Evolutionary conservation across 2,329 filamentous ascomycete genomes (phyloP).

Genomic region (Mycocentrospora acerina): DNA sequence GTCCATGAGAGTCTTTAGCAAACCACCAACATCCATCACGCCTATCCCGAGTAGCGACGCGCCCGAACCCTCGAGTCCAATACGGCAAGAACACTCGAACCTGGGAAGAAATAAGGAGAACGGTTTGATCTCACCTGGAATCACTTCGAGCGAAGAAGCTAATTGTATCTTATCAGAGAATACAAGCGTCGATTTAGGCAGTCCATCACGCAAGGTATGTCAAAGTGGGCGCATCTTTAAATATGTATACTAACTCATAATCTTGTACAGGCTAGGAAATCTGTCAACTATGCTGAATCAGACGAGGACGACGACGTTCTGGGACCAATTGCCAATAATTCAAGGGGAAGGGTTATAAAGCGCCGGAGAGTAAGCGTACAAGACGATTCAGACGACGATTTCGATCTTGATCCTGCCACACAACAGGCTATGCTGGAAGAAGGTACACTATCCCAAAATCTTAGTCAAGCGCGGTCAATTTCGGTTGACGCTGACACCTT

Average conservation of each 20-base stretch:
- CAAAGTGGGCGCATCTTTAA: not conserved
- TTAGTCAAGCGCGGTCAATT: too few species aligned
- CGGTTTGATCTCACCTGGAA: conserved; percentile 48
- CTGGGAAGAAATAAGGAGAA: conserved; percentile 55
- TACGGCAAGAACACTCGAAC: conserved; percentile 60
- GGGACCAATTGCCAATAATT: conserved; percentile 51
- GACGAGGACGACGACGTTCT: conserved; percentile 78
- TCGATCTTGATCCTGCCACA: conserved; percentile 59
- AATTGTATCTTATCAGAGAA: conserved; percentile 45
- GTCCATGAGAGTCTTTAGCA: conserved; percentile 36
- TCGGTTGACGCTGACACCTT: too few species aligned
- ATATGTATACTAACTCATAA: conserved; percentile 7
- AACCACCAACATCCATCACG: conserved; percentile 54
- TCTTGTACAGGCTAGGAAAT: conserved; percentile 57
- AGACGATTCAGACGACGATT: conserved; percentile 66
- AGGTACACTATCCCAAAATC: conserved; percentile 39
- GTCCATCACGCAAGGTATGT: conserved; percentile 77
- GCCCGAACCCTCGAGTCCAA: conserved; percentile 65
- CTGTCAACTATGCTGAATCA: conserved; percentile 81
- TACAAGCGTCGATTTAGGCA: conserved; percentile 57
- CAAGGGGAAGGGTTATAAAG: conserved; percentile 53
- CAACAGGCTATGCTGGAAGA: conserved; percentile 59
- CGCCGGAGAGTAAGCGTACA: conserved; percentile 64
- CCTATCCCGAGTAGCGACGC: conserved; percentile 81
- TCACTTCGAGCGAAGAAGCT: conserved; percentile 45